Evolutionary conservation across 441 rosid species (phyloP), one percentile per base, ranked within the genome.

Genomic region (Syzygium malaccense): DNA sequence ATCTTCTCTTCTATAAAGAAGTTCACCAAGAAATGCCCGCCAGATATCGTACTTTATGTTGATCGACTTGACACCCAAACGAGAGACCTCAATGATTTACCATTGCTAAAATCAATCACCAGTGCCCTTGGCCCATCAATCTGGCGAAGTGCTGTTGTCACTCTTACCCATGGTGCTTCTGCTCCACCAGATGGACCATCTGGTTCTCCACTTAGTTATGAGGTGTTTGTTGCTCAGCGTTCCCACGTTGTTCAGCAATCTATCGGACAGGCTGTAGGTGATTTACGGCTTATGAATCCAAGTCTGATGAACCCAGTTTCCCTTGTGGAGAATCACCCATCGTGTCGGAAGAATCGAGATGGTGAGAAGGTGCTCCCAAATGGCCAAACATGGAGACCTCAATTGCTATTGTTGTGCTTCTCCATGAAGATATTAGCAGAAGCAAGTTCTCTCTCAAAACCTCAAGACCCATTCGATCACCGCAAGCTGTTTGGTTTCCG

Each of bases 181-280:
- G 98, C 99, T 54, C 99, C 99, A 88, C 98, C 99, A 7, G 99
- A 96, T 88, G 98, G 99, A 60, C 99, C 99, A 60, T 92, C 97
- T 55, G 99, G 99, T 86, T 90, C 93, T n/a, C 98, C 99, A 79
- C 91, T 96, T 92, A 96, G 97, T 93, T 96, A 96, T 75, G 99
- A 98, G 79, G 96, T 93, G 85, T 98, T 96, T 93, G 96, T 96
- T 66, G 95, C 98, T 88, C 99, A 96, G 87, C 97, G 99, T 84
- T 98, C 99, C 54, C 98, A 95, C 89, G 93, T 95, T 91, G 97
- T 96, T 89, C 99, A 96, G 90, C 99, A 98, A 90, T 94, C 97
- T 56, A 95, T 98, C 85, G 97, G 97, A 55, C 99, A 98, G 90
- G 98, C 99, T 78, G 97, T 94, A 87, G 99, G 99, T 83, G 98